Evolutionary conservation across 2,329 filamentous ascomycete species (phyloP).

Genomic region (Colletotrichum australisinense): DNA sequence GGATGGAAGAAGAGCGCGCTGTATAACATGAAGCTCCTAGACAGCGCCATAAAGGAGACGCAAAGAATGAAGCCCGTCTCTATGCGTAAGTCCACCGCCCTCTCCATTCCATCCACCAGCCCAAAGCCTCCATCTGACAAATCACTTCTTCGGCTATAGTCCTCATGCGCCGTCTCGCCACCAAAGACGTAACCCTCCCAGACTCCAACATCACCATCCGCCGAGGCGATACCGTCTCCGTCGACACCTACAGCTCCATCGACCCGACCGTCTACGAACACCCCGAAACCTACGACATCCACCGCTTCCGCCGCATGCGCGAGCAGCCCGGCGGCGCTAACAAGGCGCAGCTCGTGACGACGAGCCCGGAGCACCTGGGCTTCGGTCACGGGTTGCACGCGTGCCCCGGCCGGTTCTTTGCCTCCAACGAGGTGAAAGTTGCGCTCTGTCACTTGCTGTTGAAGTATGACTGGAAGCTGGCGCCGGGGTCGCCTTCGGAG

Average conservation of each 20-base stretch:
- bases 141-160: no score
- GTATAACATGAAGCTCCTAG: no score
- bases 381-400: slow-evolving; percentile 47
- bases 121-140: no score
- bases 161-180: no score
- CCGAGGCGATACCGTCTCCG: background rate
- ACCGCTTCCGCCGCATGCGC: slow-evolving; percentile 20
- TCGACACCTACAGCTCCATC: background rate
- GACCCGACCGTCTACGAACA: background rate
- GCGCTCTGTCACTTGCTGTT: background rate
- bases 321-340: slow-evolving; percentile 23
- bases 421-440: background rate
- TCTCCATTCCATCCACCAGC: accelerated
- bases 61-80: no score
- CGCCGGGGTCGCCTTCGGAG: background rate
- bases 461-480: background rate
- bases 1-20: no score
- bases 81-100: no score
- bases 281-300: background rate
- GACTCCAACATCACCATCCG: background rate
- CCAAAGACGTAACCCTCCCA: background rate
- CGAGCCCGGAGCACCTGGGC: slow-evolving; percentile 47
- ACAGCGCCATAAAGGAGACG: no score
- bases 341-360: slow-evolving; percentile 53
- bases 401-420: background rate